Evolutionary conservation across 2,329 filamentous ascomycete species (phyloP), one percentile per base, ranked within the genome.

Genomic region (Claviceps monticola): DNA sequence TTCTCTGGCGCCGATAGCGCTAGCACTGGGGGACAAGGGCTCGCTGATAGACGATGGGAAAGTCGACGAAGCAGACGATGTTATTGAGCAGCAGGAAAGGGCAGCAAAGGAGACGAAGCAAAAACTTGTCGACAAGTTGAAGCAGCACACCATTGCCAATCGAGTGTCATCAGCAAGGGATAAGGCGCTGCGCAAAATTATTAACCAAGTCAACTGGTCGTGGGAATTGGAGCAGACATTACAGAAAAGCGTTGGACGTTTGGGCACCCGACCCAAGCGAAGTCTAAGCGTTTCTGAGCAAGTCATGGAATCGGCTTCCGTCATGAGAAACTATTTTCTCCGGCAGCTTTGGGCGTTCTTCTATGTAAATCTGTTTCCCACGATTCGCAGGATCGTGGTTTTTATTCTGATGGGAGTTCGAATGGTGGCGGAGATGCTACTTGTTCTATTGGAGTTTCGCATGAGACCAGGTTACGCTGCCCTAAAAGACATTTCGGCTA

Each of bases 181-280:
- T 65, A 78, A 81, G 55, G 84, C 86, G 1, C 72, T 98, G 34
- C 78, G 84, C 4, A 81, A 80, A 52, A 90, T 97, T 53, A 79
- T 96, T 58, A 88, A 90, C 60, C 91, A 97, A 68, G 85, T 97
- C 64, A 98, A 98, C 62, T 98, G 93, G 75, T 88, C 90, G 0
- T 89, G 84, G 71, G 94, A 98, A 66, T 75, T 98, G 53, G 84
- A 93, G 56, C 77, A 82, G 58, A 73, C 95, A 41, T 73, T 98
- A 58, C 88, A 95, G 60, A 91, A 86, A 63, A 98, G 97, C 60
- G 86, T 89, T 44, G 82, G 83, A n/a, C 74, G 91, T 39, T 82
- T 98, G 48, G 86, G 89, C 0, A 80, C 85, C 39, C 80, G 91
- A 37, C 81, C 83, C 46, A 90, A 90, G 67, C 80, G 93, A 57